A percentile compares a stretch with the other conserved stretches of the same genome.
These are phyloP conservation scores for Solanum piurae DNA, from an alignment of 257 asterid species.

Conservation along the genomic window DNA sequence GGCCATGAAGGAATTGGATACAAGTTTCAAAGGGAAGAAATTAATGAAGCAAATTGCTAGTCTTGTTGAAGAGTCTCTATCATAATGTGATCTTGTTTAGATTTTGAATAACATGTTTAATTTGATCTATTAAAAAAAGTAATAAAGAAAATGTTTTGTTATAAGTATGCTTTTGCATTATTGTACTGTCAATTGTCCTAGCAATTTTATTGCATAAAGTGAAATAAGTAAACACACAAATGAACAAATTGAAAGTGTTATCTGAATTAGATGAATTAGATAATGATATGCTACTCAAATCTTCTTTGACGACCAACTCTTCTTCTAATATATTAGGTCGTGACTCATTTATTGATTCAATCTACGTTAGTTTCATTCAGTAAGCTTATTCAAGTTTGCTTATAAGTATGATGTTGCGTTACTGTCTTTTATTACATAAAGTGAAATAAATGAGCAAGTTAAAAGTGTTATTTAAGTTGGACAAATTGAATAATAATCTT, in stretches of 20 bases:
- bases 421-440: not conserved
- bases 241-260: not conserved
- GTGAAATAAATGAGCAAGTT: not conserved
- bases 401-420: no score
- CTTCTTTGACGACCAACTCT: not conserved
- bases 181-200: not conserved
- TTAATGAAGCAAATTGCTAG: conserved; percentile 10
- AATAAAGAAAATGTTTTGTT: not conserved
- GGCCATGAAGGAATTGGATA: conserved; percentile 40
- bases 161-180: not conserved
- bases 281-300: not conserved
- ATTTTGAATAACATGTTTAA: not conserved
- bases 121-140: not conserved
- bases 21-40: conserved; percentile 14
- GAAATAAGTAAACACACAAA: not conserved
- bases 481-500: not conserved
- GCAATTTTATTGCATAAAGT: not conserved
- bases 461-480: not conserved
- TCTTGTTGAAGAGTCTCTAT: conserved; percentile 4
- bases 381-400: no score
- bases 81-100: not conserved
- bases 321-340: not conserved
- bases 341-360: not conserved
- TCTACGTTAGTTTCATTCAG: not conserved
- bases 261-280: not conserved